Percentiles rank a stretch among this genome's conserved stretches.
phyloP scores from a whole-genome alignment of 108 stramenopile species.

The Pinguiococcus pyrenoidosus region DNA sequence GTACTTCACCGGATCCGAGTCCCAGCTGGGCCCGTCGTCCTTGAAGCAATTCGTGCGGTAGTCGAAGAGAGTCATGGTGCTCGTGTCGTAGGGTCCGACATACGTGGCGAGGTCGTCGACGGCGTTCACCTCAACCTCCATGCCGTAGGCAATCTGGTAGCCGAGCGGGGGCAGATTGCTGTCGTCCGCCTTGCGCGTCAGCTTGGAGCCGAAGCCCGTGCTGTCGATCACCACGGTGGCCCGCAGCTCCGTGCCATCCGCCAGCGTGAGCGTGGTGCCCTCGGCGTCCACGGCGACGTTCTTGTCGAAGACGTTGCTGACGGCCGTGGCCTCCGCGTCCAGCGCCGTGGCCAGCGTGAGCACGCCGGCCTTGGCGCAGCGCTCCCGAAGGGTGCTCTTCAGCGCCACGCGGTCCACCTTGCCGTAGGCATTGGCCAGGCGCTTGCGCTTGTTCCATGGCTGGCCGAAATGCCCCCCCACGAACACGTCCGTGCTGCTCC shows the following conservation, averaged over 20 bases:
- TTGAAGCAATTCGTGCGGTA: constrained; percentile 80
- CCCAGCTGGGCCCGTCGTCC: no score
- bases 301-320: background rate
- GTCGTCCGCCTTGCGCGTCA: constrained; percentile 54
- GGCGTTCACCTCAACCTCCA: constrained; percentile 50
- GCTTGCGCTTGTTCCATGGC: constrained; percentile 50
- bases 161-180: constrained; percentile 41
- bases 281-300: constrained; percentile 16
- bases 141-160: constrained; percentile 87
- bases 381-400: constrained; percentile 34
- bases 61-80: constrained; percentile 89
- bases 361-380: background rate
- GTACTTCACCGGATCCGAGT: constrained; percentile 26
- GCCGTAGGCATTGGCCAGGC: constrained; percentile 62
- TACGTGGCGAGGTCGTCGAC: constrained; percentile 29
- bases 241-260: constrained; percentile 40
- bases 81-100: constrained; percentile 74
- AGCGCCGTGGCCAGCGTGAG: background rate
- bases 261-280: constrained; percentile 15
- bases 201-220: constrained; percentile 72
- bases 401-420: constrained; percentile 60
- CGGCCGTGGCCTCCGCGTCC: constrained; percentile 4
- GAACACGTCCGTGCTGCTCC: constrained; percentile 75
- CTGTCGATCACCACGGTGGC: constrained; percentile 71
- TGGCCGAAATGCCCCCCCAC: constrained; percentile 76